Conservation (phyloP, 176 grass and related monocot species). For the Avena atlantica region DNA sequence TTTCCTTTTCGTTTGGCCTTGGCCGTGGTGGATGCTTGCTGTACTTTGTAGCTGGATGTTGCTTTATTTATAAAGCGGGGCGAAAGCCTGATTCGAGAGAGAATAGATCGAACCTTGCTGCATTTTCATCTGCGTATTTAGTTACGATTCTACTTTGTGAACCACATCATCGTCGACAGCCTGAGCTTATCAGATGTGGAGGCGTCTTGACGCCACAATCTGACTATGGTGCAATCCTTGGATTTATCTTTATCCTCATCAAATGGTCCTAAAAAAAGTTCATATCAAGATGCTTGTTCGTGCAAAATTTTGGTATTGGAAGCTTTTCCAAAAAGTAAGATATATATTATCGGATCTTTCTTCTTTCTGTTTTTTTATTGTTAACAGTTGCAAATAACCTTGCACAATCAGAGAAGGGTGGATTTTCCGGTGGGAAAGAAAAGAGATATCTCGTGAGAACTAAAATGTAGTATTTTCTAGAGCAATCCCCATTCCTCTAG, state of each 20-base stretch:
- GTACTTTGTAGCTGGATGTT: no score
- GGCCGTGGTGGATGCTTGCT: no score
- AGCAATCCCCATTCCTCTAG: slow-evolving; percentile 50
- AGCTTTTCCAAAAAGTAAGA: slow-evolving; percentile 42
- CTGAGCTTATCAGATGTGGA: slow-evolving; percentile 51
- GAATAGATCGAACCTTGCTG: slow-evolving; percentile 51
- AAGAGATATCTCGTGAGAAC: slow-evolving; percentile 11
- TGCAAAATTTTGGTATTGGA: slow-evolving; percentile 34
- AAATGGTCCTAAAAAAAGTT: slow-evolving; percentile 32
- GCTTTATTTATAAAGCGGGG: no score
- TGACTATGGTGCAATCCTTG: slow-evolving; percentile 38
- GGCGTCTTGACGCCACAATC: slow-evolving; percentile 40
- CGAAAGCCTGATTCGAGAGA: no score
- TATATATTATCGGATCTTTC: slow-evolving; percentile 41
- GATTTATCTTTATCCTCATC: slow-evolving; percentile 30
- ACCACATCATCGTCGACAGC: slow-evolving; percentile 17
- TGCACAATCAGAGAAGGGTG: slow-evolving; percentile 10
- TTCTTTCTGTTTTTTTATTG: background rate
- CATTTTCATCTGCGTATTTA: slow-evolving; percentile 43
- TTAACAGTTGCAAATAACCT: slow-evolving; percentile 43
- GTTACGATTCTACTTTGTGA: slow-evolving; percentile 30
- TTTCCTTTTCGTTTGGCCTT: no score
- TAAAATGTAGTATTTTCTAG: slow-evolving; percentile 41
- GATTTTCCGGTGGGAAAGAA: slow-evolving; percentile 37
- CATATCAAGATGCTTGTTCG: slow-evolving; percentile 26